phyloP scores from a whole-genome alignment of 257 asterid genomes.

The Solanum pennellii region DNA sequence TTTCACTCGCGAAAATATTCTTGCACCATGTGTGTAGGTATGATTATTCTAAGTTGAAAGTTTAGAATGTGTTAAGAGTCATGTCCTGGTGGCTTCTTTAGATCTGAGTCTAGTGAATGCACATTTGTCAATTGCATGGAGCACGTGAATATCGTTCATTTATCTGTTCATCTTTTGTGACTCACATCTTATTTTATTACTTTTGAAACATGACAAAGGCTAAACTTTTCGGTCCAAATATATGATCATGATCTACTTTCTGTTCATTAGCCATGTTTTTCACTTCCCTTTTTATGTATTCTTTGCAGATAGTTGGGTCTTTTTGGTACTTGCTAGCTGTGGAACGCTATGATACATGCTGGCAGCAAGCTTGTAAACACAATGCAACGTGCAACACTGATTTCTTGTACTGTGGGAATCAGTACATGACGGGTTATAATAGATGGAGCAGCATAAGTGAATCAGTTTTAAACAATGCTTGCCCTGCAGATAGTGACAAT shows the following conservation, averaged over 20 bases:
- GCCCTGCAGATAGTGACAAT: slow-evolving; percentile 50
- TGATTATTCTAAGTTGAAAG: not conserved
- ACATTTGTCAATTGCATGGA: not conserved
- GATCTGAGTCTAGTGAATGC: not conserved
- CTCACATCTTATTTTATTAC: not conserved
- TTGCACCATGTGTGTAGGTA: not conserved
- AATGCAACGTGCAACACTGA: slow-evolving; percentile 33
- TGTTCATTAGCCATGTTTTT: not conserved
- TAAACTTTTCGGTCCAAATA: not conserved
- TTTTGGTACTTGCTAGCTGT: slow-evolving; percentile 94
- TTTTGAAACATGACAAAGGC: not conserved
- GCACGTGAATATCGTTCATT: not conserved
- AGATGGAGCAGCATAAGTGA: slow-evolving; percentile 52
- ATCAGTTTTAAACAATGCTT: slow-evolving; percentile 33
- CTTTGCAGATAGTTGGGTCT: slow-evolving; percentile 94
- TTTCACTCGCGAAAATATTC: not conserved
- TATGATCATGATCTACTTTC: not conserved
- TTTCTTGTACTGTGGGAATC: slow-evolving; percentile 88
- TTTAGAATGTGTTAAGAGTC: not conserved
- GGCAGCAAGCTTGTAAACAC: slow-evolving; percentile 75
- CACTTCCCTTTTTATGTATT: not conserved
- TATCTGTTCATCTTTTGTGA: not conserved
- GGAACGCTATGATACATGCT: slow-evolving; percentile 90
- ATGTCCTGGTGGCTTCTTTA: not conserved
- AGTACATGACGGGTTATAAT: slow-evolving; percentile 31